Evolutionary conservation across 192 early-diverging fungal genomes (phyloP), one percentile per base, ranked within the genome.

Genomic region (Coemansia umbellata): DNA sequence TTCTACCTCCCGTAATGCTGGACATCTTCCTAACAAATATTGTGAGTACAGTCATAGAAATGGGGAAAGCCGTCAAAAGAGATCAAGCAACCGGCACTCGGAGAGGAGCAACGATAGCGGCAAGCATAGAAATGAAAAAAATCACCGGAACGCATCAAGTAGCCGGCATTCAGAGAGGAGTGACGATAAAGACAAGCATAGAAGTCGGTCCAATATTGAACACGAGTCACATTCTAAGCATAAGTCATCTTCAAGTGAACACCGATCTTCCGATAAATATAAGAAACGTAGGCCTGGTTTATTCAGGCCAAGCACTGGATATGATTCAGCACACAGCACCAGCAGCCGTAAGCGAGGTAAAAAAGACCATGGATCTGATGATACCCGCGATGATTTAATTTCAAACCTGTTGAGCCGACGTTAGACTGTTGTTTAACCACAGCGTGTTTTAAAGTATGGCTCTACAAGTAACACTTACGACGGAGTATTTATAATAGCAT

Each of bases 341-440:
- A 11, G 18, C 14, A 14, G 42, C 19, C 13, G 23, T 26, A 44
- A n/a, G 1, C 42, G 42, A 13, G 14, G 42, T 3, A 44, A 14
- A 8, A 44, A 44, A 14, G 14, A 44, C 42, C 23, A 14, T 10
- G 22, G 28, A 3, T 10, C 42, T 14, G 15, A 44, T 14, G 42
- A 44, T 26, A 44, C 23, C 15, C 42, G 42, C 13, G 42, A 44
- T 27, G 42, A 44, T 18, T 44, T 44, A 14, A 44, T 44, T 27
- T 44, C 42, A 6, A 44, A 26, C 42, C 23, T 44, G 42, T 27
- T 44, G 23, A n/a, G n/a, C n/a, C n/a, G n/a, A n/a, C n/a, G n/a
- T n/a, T n/a, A n/a, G n/a, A n/a, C n/a, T n/a, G n/a, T n/a, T n/a
- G n/a, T n/a, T n/a, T n/a, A n/a, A n/a, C n/a, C n/a, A n/a, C n/a